A percentile compares a stretch with the other conserved stretches of the same genome.
Evolutionary conservation across 2,329 filamentous ascomycete genomes (phyloP).

Genomic region (Fusarium bactridioides): DNA sequence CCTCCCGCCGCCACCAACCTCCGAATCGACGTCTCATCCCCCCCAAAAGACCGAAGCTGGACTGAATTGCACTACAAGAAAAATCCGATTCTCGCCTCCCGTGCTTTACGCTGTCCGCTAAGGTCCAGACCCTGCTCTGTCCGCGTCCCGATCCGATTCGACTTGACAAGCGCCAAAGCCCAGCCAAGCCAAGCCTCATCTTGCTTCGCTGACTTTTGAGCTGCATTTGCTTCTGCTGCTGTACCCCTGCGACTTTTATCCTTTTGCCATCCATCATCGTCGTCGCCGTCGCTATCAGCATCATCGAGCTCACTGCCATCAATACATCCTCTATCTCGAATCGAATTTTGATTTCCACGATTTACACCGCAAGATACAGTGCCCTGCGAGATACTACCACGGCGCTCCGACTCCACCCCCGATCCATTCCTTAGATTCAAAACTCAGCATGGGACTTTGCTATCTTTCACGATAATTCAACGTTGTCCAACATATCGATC

Average conservation of each 20-base stretch:
- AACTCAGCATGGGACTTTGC: constrained; percentile 44
- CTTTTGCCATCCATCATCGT: constrained; percentile 21
- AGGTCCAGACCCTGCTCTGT: constrained; percentile 35
- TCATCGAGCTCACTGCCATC: background rate
- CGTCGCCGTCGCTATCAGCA: background rate
- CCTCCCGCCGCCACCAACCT: constrained; percentile 29
- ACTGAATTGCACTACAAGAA: constrained; percentile 15
- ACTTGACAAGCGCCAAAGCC: constrained; percentile 30
- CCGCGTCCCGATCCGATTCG: constrained; percentile 33
- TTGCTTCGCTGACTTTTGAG: constrained; percentile 32
- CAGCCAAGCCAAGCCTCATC: constrained; percentile 32
- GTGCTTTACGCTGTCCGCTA: constrained; percentile 35
- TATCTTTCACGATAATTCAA: constrained; percentile 43
- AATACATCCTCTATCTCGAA: background rate
- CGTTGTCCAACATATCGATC: constrained; percentile 39
- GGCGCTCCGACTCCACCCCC: constrained; percentile 37
- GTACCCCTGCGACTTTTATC: constrained; percentile 18
- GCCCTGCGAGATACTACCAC: constrained; percentile 34
- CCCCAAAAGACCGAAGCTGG: background rate
- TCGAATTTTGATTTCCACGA: background rate
- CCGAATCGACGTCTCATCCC: constrained; percentile 19
- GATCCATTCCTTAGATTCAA: constrained; percentile 32
- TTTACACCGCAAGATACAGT: constrained; percentile 26
- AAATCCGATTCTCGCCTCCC: constrained; percentile 37
- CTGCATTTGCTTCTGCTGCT: constrained; percentile 25